Conservation (phyloP, 108 stramenopile genomes). For the Cylindrotheca closterium region DNA sequence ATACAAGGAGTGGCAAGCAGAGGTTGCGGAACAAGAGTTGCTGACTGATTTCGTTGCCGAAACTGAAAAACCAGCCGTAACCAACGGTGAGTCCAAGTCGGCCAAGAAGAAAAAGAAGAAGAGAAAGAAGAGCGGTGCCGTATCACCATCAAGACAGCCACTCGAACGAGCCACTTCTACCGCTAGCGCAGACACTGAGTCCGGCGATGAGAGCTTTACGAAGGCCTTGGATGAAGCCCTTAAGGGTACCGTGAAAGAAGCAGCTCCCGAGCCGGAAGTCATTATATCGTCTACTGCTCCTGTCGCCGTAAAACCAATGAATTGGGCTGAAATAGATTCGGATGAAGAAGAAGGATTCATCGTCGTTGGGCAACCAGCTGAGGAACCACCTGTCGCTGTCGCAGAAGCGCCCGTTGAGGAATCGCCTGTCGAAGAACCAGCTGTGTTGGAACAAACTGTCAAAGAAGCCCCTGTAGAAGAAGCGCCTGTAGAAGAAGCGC, state of each 20-base stretch:
- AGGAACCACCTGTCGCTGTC: no score
- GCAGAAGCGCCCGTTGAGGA: not conserved
- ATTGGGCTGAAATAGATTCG: no score
- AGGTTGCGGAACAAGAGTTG: constrained; percentile 64
- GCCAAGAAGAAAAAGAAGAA: constrained; percentile 49
- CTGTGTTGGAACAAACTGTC: not conserved
- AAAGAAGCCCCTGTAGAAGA: not conserved
- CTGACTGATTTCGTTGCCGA: constrained; percentile 38
- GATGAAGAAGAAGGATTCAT: no score
- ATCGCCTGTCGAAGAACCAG: not conserved
- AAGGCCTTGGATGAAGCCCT: not conserved
- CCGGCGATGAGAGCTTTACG: not conserved
- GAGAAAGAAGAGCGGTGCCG: constrained; percentile 16
- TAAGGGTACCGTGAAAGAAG: not conserved
- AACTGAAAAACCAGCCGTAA: not conserved
- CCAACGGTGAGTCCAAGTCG: constrained; percentile 25
- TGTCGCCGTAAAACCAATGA: no score
- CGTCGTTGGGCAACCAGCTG: no score
- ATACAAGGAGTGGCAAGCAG: constrained; percentile 79
- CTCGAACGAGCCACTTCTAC: not conserved
- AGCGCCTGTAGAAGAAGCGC: not conserved
- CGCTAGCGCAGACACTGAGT: not conserved
- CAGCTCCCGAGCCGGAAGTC: not conserved
- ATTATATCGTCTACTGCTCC: not conserved
- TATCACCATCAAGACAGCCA: no score